Conservation (phyloP, 352 stramenopile species). For the Phytophthora palmivora region DNA sequence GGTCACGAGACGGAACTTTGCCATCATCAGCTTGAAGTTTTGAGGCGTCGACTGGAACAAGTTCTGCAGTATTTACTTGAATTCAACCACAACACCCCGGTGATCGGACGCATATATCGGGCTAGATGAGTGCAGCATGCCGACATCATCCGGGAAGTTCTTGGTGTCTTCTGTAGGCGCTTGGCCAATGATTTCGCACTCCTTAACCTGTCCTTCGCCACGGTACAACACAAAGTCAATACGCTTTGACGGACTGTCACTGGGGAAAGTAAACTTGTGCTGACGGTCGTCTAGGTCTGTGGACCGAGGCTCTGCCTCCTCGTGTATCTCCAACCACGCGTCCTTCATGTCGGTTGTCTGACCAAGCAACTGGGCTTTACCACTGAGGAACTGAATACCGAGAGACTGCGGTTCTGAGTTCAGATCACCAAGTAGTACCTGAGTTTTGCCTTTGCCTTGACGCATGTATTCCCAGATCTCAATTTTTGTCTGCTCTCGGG, state of each 20-base stretch:
- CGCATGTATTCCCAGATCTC: conserved; percentile 88
- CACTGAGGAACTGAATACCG: conserved; percentile 82
- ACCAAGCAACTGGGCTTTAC: conserved; percentile 55
- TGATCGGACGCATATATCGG: conserved; percentile 89
- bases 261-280: conserved; percentile 86
- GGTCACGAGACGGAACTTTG: not conserved
- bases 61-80: conserved; percentile 33
- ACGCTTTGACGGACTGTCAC: conserved; percentile 84
- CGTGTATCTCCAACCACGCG: conserved; percentile 72
- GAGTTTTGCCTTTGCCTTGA: conserved; percentile 59
- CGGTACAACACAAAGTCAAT: conserved; percentile 89
- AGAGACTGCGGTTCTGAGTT: conserved; percentile 88
- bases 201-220: conserved; percentile 63
- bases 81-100: conserved; percentile 79
- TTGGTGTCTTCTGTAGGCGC: conserved; percentile 72
- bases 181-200: conserved; percentile 83
- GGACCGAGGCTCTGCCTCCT: conserved; percentile 69
- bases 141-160: conserved; percentile 60
- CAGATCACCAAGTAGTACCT: conserved; percentile 86
- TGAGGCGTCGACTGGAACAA: too few relatives aligned
- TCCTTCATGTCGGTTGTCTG: conserved; percentile 78
- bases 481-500: conserved; percentile 75
- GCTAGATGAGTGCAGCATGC: conserved; percentile 81
- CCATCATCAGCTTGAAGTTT: conserved; percentile 2
- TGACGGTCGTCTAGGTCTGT: conserved; percentile 46